Conservation (phyloP, 371 early-diverging fungal genomes). For the Batkoa obscura region DNA sequence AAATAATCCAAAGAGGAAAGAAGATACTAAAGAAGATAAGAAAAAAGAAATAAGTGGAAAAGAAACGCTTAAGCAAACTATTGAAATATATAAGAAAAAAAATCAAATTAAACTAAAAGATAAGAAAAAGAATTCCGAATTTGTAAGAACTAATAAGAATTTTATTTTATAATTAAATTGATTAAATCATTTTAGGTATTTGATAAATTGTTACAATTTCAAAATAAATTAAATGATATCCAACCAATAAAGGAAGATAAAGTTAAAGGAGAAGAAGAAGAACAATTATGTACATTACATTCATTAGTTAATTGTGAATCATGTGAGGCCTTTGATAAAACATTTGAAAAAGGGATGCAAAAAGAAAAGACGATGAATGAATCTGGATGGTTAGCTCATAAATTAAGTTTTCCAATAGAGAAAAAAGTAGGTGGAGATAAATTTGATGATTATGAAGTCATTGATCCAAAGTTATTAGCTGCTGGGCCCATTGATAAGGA, state of each 20-base stretch:
- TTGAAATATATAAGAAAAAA: not conserved
- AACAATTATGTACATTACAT: slow-evolving; percentile 32
- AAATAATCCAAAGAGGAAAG: too few species aligned
- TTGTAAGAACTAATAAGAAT: not conserved
- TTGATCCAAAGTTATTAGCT: too few species aligned
- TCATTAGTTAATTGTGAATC: slow-evolving; percentile 42
- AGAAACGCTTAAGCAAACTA: too few species aligned
- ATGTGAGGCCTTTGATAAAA: slow-evolving; percentile 13
- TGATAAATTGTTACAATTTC: slow-evolving; percentile 1
- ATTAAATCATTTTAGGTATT: not conserved
- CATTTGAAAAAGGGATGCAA: slow-evolving; percentile 9
- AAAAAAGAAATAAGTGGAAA: too few species aligned
- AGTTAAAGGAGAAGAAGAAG: slow-evolving; percentile 13
- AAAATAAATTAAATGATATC: slow-evolving; percentile 1
- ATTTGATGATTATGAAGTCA: slow-evolving; percentile 51
- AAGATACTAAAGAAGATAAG: too few species aligned
- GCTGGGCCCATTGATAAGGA: too few species aligned
- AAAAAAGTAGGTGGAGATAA: slow-evolving; percentile 34
- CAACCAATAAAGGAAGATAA: slow-evolving; percentile 8
- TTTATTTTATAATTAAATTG: not conserved
- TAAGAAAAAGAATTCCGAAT: not conserved
- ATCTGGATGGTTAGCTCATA: slow-evolving; percentile 46
- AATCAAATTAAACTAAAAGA: not conserved
- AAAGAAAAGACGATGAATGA: too few species aligned
- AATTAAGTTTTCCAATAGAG: slow-evolving; percentile 41